Evolutionary conservation across 495 filamentous ascomycete genomes (phyloP), one percentile per base, ranked within the genome.

Genomic region (Trichocladium antarcticum): DNA sequence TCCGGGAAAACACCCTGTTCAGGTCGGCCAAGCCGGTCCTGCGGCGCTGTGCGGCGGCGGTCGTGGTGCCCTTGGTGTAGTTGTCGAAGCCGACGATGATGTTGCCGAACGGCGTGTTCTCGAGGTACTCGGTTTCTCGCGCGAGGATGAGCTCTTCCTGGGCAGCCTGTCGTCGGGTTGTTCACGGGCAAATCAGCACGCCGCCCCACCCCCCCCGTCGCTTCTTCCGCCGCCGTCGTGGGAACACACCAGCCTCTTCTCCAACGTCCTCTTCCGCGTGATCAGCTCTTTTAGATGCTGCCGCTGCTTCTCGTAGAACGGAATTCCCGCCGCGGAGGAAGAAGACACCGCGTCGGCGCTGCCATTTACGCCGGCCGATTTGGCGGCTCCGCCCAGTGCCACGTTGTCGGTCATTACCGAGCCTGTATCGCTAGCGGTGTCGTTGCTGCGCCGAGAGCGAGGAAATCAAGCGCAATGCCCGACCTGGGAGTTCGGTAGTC

Each of bases 81-180:
- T 85, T 90, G 62, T 98, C 92, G 67, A 97, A 98, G 35, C 92
- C 92, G 53, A 82, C 85, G 68, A 98, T 88, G 60, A 98, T 97
- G 70, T 98, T 98, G 15, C 92, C 92, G 36, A 74, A 75, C 19
- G 84, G 84, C 14, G 87, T 94, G 54, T 88, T 87, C 65, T 94
- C 89, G 37, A 98, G 80, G 67, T 98, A 98, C 14, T 80, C 76
- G 45, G 83, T 79, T 65, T 98, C 92, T 58, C 82, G 80, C 48
- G 83, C 79, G 65, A 71, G 81, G 61, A 98, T 98, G 58, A 77
- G 76, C 41, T 95, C 87, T 73, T 97, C 92, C 36, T 62, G 45
- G 12, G 54, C 35, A 1, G 57, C 47, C 72, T 73, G 44, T 55
- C 11, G n/a, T 7, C 20, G 12, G 29, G 10, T 24, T 42, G 22